Base-by-base conservation (phyloP, 2,329 filamentous ascomycete species). In the Diaporthe capsici region DNA sequence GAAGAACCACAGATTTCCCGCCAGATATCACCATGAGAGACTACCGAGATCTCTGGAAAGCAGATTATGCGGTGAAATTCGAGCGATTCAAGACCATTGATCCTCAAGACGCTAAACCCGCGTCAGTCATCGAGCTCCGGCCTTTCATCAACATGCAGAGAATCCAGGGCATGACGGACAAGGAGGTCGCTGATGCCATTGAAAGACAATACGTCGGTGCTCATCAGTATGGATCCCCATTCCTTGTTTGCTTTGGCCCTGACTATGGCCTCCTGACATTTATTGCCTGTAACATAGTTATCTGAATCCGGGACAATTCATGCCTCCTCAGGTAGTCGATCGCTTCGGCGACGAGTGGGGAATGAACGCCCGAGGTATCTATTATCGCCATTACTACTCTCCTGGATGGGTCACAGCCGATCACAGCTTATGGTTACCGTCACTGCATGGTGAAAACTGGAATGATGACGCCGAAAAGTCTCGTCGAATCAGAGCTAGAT, bases 361-460 rank as follows among this genome's bases (percentile, higher is more conserved):
- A 17, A 15, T 15, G n/a, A 55, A 55, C 13, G 51, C 51, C 28
- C 51, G 51, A 55, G 51, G 51, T 55, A 55, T 55, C 25, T 55
- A 55, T 6, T 55, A 55, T 55, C 51, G 51, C n/a, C 51, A 55
- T 28, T 7, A 55, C 51, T 55, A n/a, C 51, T 55, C 51, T 28
- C 51, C 51, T 55, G 51, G n/a, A 55, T 55, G n/a, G 51, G 51
- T 55, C 51, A 55, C 51, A 55, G 51, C 51, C 12, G 51, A 55
- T 31, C 51, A 55, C 13, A 55, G 13, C n/a, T 28, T 55, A 28
- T 55, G 51, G 51, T 5, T 55, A 17, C 51, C 51, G 51, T 55
- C 51, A 3, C 25, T 55, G n/a, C 4, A 55, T 3, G 25, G 25
- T 13, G 10, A 28, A 28, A 25, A 55, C 20, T 55, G 51, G 51